Conservation (phyloP, 1,139 yeast species). For the Candida gigantensis region DNA sequence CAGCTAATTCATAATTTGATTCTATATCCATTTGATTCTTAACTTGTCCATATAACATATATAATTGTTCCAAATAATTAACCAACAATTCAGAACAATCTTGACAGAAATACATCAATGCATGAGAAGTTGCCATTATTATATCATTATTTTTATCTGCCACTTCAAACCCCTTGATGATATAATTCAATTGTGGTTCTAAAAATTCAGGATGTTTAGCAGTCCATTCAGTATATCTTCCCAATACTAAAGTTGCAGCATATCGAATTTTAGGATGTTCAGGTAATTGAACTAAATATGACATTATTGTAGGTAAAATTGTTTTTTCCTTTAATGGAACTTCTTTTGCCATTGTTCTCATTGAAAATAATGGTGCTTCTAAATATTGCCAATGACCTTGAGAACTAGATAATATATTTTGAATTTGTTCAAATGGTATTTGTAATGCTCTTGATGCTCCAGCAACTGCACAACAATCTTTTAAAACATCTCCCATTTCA, state of each 20-base stretch:
- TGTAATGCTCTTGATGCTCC: constrained; percentile 72
- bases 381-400: constrained; percentile 72
- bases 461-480: constrained; percentile 89
- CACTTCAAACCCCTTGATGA: constrained; percentile 71
- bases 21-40: constrained; percentile 58
- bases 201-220: constrained; percentile 78
- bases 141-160: constrained; percentile 46
- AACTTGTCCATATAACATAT: constrained; percentile 71
- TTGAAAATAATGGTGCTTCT: constrained; percentile 87
- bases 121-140: constrained; percentile 85
- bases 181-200: constrained; percentile 81
- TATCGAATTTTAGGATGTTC: constrained; percentile 86
- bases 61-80: constrained; percentile 73
- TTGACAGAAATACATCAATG: constrained; percentile 91
- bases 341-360: constrained; percentile 95
- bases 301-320: constrained; percentile 79
- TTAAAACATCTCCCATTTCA: constrained; percentile 94
- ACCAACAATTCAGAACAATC: constrained; percentile 78
- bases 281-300: constrained; percentile 66
- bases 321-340: constrained; percentile 68
- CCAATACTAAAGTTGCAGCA: constrained; percentile 89
- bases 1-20: constrained; percentile 78
- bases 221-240: constrained; percentile 96
- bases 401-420: constrained; percentile 35
- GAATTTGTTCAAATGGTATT: constrained; percentile 59